Conservation (phyloP, 1,284 basidiomycete species). For the Phlebopus sp. region DNA sequence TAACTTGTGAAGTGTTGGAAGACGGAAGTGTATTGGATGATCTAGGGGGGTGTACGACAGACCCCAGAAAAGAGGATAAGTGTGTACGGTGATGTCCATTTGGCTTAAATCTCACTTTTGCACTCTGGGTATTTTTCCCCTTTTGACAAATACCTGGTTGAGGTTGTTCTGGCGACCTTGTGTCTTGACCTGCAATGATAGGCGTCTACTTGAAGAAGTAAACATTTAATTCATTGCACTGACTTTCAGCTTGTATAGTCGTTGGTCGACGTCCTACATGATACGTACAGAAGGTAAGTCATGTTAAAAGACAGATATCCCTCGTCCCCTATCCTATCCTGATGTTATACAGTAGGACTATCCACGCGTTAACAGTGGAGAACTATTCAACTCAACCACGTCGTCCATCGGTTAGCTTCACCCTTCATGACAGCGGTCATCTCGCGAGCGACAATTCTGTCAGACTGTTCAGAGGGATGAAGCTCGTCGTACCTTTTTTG, state of each 20-base stretch:
- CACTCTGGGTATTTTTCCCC: neutral
- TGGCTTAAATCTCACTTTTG: conserved; percentile 11
- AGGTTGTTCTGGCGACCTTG: no score
- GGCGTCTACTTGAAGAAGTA: no score
- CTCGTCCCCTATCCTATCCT: no score
- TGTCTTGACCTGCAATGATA: no score
- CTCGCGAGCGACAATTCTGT: conserved; percentile 32
- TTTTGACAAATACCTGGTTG: neutral
- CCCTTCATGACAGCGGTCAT: conserved; percentile 26
- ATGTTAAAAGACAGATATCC: no score
- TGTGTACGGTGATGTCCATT: conserved; percentile 6
- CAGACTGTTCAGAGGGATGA: conserved; percentile 32
- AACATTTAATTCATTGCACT: no score
- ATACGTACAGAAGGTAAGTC: no score
- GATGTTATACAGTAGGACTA: no score
- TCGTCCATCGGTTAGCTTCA: conserved; percentile 24
- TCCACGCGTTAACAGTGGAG: no score
- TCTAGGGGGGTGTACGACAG: neutral
- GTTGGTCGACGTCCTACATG: no score
- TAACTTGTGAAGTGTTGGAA: neutral
- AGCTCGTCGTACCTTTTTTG: conserved; percentile 32
- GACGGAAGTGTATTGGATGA: conserved; percentile 1
- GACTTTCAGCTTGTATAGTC: no score
- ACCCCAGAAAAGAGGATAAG: neutral
- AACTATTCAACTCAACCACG: conserved; percentile 28